Percentiles rank a stretch among this genome's conserved stretches.
phyloP scores from a whole-genome alignment of 306 rosid genomes.

The Corylus americana region DNA sequence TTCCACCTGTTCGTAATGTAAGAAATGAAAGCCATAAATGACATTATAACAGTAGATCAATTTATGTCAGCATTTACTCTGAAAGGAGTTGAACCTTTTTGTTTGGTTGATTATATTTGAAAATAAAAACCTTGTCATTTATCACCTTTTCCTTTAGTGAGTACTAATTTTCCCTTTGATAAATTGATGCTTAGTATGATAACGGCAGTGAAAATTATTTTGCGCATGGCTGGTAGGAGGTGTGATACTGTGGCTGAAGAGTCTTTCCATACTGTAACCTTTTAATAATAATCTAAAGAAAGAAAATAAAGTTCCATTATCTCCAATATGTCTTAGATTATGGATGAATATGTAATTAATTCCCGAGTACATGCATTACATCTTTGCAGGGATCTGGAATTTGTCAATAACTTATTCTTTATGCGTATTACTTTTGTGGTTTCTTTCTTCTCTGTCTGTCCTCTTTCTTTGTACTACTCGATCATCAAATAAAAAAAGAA shows the following conservation, averaged over 20 bases:
- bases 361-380: not conserved
- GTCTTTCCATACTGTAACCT: not conserved
- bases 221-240: not conserved
- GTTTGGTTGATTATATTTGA: not conserved
- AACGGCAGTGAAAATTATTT: not conserved
- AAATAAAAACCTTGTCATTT: not conserved
- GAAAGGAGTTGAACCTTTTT: not conserved
- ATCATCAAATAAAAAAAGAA: not conserved
- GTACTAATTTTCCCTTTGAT: not conserved
- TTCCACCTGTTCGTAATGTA: not conserved
- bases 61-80: not conserved
- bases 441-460: not conserved
- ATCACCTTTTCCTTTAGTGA: not conserved
- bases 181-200: not conserved
- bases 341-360: not conserved
- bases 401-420: not conserved
- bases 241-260: not conserved
- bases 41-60: not conserved
- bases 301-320: conserved; percentile 1
- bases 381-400: not conserved
- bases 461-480: not conserved
- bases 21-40: not conserved
- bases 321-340: not conserved
- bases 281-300: not conserved
- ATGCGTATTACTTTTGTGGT: not conserved